Conservation (phyloP, 176 grass and related monocot species). For the Raddia guianensis region DNA sequence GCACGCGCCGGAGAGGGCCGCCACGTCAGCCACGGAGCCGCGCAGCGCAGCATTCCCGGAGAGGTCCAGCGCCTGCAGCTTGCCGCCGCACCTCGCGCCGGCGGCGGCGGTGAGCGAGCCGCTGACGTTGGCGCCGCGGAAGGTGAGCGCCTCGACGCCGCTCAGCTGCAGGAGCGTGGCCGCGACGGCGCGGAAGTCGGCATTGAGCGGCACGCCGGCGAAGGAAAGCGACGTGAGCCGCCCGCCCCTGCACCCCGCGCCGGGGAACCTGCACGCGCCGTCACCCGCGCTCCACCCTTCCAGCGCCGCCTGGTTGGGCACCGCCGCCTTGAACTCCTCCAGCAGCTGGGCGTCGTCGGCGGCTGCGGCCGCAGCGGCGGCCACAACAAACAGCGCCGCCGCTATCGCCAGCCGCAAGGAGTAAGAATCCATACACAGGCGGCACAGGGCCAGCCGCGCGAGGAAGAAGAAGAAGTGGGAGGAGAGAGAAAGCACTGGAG, state of each 20-base stretch:
- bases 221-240: constrained; percentile 65
- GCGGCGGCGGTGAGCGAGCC: constrained; percentile 43
- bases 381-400: background rate
- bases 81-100: constrained; percentile 38
- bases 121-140: constrained; percentile 71
- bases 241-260: constrained; percentile 61
- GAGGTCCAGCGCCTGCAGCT: constrained; percentile 67
- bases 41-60: constrained; percentile 70
- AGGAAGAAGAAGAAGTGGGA: background rate
- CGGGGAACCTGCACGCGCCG: constrained; percentile 64
- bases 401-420: constrained; percentile 16
- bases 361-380: background rate
- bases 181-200: constrained; percentile 63
- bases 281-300: constrained; percentile 46
- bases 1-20: constrained; percentile 54
- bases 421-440: constrained; percentile 34
- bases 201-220: constrained; percentile 56
- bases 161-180: constrained; percentile 56
- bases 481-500: background rate
- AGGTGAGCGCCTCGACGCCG: constrained; percentile 58
- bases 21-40: constrained; percentile 71
- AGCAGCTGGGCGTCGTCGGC: constrained; percentile 73
- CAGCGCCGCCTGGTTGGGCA: constrained; percentile 51
- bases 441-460: background rate
- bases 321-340: constrained; percentile 65